phyloP scores from a whole-genome alignment of 2,329 filamentous ascomycete species.

The Paramyrothecium sp. region DNA sequence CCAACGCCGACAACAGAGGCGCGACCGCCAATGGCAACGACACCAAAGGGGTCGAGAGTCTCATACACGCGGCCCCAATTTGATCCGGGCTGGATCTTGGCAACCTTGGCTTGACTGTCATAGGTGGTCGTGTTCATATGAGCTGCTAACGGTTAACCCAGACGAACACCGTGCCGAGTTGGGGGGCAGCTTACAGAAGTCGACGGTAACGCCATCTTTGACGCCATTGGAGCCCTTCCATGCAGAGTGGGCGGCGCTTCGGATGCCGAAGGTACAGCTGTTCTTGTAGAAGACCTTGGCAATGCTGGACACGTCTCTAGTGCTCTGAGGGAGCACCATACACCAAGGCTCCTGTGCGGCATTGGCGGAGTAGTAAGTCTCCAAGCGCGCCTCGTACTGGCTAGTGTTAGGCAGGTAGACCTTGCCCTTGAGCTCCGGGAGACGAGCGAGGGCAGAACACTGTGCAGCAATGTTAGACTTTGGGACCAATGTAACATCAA shows the following conservation, averaged over 20 bases:
- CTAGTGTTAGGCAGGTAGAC: conserved; percentile 14
- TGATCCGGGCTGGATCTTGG: conserved; percentile 34
- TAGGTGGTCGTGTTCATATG: conserved; percentile 29
- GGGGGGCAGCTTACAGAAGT: conserved; percentile 14
- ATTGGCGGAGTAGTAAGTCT: conserved; percentile 27
- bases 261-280: conserved; percentile 26
- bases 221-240: conserved; percentile 25
- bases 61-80: conserved; percentile 34
- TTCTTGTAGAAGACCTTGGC: conserved; percentile 14
- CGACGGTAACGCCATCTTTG: conserved; percentile 24
- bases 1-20: conserved; percentile 29
- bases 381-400: conserved; percentile 18
- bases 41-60: conserved; percentile 24
- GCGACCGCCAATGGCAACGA: conserved; percentile 43
- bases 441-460: conserved; percentile 18
- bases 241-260: conserved; percentile 29
- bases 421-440: conserved; percentile 18
- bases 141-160: neutral
- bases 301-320: conserved; percentile 20
- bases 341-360: conserved; percentile 25
- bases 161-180: neutral
- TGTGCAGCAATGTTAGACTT: conserved; percentile 1
- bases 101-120: conserved; percentile 21
- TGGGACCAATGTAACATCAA: too few relatives aligned
- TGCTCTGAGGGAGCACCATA: conserved; percentile 22